Percentiles rank a stretch among this genome's conserved stretches.
phyloP scores from a whole-genome alignment of 805 yeast species.

The Hanseniaspora hatyaiensis region DNA sequence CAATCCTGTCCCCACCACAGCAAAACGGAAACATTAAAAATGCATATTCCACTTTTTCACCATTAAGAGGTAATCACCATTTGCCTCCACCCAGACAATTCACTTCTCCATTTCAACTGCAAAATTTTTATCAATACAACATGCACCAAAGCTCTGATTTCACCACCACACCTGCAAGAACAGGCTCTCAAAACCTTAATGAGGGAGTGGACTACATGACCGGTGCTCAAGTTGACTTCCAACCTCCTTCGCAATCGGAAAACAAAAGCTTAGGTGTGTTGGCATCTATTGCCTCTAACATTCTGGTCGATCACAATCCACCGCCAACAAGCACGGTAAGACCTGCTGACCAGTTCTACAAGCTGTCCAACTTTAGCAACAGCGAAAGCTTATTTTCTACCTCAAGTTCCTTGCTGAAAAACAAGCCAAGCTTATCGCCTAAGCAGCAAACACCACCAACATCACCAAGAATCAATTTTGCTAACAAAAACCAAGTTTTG shows the following conservation, averaged over 20 bases:
- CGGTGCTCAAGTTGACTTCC: conserved; percentile 4
- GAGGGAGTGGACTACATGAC: neutral
- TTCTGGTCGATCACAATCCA: conserved; percentile 5
- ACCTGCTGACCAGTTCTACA: conserved; percentile 26
- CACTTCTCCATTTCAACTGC: conserved; percentile 14
- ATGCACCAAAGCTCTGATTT: neutral
- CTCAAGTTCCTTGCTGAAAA: neutral
- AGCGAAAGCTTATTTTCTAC: conserved; percentile 14
- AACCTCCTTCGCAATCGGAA: conserved; percentile 9
- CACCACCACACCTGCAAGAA: neutral
- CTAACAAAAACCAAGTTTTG: conserved; percentile 15
- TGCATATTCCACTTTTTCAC: conserved; percentile 5
- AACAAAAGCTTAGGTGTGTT: conserved; percentile 17
- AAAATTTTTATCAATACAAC: conserved; percentile 4
- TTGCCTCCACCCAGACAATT: conserved; percentile 16
- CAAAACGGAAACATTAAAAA: conserved; percentile 4
- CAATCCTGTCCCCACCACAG: conserved; percentile 13
- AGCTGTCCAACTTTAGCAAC: conserved; percentile 18
- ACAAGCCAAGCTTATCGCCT: neutral
- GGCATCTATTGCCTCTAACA: conserved; percentile 19
- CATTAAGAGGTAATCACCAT: conserved; percentile 13
- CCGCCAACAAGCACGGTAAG: conserved; percentile 24
- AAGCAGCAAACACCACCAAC: conserved; percentile 18
- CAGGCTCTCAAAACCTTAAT: conserved; percentile 1
- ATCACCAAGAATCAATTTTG: conserved; percentile 16